Evolutionary conservation across 805 yeast genomes (phyloP), one percentile per base, ranked within the genome.

Genomic region (Blastobotrys mokoenaii): DNA sequence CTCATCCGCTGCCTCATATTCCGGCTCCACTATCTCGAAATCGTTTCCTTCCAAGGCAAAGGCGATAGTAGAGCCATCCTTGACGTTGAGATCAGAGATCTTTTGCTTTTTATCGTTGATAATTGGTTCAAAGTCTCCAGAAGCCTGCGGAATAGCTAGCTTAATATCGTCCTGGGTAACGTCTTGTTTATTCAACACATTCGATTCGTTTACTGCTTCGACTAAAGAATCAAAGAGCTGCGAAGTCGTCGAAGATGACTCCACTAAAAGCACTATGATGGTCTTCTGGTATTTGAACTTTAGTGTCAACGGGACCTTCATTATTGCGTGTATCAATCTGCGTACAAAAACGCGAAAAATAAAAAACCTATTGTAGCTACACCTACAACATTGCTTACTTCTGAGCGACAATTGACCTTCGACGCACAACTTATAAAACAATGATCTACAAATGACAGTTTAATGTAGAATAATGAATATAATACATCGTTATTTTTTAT

Each of bases 181-280:
- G 15, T 41, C 45, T 3, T 18, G 40, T 1, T 10, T 38, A 14
- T 32, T 34, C n/a, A 46, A 39, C 5, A 45, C 38, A 12, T 46
- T 27, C 10, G 50, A 20, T 20, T 44, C 45, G 18, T 50, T 47
- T 40, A 50, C 29, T n/a, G 48, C 39, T 18, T 41, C 38, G 17
- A 48, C 54, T 40, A 47, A 46, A 22, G 38, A 22, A n/a, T 38
- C 31, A 16, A 45, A 43, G 40, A 58, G 49, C 14, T 41, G 46
- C 22, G 51, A 55, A 12, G 58, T 50, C 12, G 62, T 57, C 4
- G 46, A 51, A 25, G 16, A 38, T 36, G 16, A 51, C 47, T 18
- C 38, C 18, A 30, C 40, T 11, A 45, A 56, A 45, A 43, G 49
- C 49, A 43, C 48, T 27, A 50, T 38, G 2, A 48, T 44, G 14